Base-by-base conservation (phyloP, 495 filamentous ascomycete species). In the Neurospora sp. region DNA sequence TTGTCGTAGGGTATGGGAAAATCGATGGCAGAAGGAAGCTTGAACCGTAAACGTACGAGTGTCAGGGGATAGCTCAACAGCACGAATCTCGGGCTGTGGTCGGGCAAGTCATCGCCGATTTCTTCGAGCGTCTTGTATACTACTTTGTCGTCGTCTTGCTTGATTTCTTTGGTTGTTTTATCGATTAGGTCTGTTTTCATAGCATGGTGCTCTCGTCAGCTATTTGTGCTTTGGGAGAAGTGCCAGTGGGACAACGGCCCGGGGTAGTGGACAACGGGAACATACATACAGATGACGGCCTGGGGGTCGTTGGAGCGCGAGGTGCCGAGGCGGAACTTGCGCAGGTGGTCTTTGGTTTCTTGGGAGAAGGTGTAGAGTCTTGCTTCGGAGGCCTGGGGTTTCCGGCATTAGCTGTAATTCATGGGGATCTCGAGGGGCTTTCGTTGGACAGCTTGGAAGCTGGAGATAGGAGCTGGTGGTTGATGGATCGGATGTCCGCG, bases 291-390 rank as follows among this genome's bases (percentile, higher is more conserved):
- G 73, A 99, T 94, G 75, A 95, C 88, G 72, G 94, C 96, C 85
- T 97, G 94, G 1, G 94, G 90, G 48, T 91, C 89, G 76, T 90
- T 94, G n/a, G 93, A 89, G 74, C 96, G 87, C 35, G 94, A 97
- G 8, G 96, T 98, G 12, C 90, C 87, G 10, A 99, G 86, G 44
- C 96, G 92, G 84, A 99, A 98, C 81, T 97, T 97, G 78, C 92
- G 90, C 72, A 99, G 87, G 79, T 92, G 89, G 76, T 92, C 90
- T 82, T 89, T 93, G 37, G 93, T 97, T 82, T 94, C 92, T 61
- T 90, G 86, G 40, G 93, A 94, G 88, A 98, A 97, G 37, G 94
- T 91, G 83, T 98, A 99, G 76, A 99, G 87, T 72, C 96, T 87
- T 70, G 93, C 87, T 85, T 98, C 95, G 76, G 94, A 96, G 77